These are phyloP conservation scores for Helicocarpus griseus DNA, from an alignment of 2,329 filamentous ascomycete genomes.

Conservation along the genomic window DNA sequence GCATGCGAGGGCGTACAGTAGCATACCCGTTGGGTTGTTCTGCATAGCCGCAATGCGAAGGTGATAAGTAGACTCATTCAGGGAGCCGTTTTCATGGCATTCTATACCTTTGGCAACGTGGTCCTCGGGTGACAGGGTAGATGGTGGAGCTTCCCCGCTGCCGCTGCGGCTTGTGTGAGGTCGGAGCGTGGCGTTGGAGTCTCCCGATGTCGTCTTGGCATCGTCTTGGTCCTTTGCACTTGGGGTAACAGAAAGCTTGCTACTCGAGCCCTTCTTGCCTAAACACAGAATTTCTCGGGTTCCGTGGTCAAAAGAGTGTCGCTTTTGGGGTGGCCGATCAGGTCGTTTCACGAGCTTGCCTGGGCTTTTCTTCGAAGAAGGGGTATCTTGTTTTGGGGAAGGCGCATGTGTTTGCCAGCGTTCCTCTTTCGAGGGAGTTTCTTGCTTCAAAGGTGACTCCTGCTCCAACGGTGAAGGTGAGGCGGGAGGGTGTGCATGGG, in stretches of 20 bases:
- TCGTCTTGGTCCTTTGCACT: constrained; percentile 24
- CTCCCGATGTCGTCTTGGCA: constrained; percentile 46
- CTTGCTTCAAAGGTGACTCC: constrained; percentile 15
- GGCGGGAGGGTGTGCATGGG: constrained; percentile 8
- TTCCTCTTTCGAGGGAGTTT: constrained; percentile 3
- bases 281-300: constrained; percentile 3
- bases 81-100: constrained; percentile 74
- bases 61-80: constrained; percentile 94
- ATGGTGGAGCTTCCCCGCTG: constrained; percentile 15
- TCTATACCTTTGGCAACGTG: constrained; percentile 85
- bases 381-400: background rate
- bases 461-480: constrained; percentile 23
- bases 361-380: background rate
- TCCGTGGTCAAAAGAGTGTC: constrained; percentile 10
- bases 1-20: constrained; percentile 88
- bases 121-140: constrained; percentile 53
- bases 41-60: constrained; percentile 78
- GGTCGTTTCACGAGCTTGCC: background rate
- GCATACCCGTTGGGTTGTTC: constrained; percentile 85
- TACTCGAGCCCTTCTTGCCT: constrained; percentile 1
- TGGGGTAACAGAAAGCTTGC: background rate
- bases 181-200: constrained; percentile 55
- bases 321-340: constrained; percentile 1
- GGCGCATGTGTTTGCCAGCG: background rate
- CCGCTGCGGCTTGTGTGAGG: constrained; percentile 26